phyloP scores from a whole-genome alignment of 768 basidiomycete species.

The Boletus pseudo-olivaceus region DNA sequence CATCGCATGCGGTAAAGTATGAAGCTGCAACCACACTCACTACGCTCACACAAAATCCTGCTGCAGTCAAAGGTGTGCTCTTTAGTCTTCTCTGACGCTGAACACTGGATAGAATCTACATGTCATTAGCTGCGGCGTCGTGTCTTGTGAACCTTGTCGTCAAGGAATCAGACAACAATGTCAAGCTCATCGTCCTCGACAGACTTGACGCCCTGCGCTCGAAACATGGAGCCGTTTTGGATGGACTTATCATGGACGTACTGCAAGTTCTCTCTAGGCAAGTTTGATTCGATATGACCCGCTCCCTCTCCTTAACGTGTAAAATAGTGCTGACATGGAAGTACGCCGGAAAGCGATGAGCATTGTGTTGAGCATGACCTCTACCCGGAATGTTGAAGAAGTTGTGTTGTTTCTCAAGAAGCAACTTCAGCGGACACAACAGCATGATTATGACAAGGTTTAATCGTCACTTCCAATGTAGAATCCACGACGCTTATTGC shows the following conservation, averaged over 20 bases:
- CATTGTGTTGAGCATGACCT: conserved; percentile 90
- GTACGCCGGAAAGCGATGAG: conserved; percentile 88
- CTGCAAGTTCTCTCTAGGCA: conserved; percentile 85
- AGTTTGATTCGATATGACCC: not conserved
- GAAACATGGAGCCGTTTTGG: conserved; percentile 85
- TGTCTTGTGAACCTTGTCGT: conserved; percentile 84
- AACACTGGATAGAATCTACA: conserved; percentile 1
- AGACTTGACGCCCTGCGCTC: conserved; percentile 78
- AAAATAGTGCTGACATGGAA: conserved; percentile 84
- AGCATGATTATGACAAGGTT: conserved; percentile 91
- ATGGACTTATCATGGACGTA: conserved; percentile 93
- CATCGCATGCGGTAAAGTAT: conserved; percentile 94
- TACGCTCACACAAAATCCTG: conserved; percentile 89
- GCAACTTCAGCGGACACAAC: conserved; percentile 90
- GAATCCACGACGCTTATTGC: not conserved
- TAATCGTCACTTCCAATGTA: not conserved
- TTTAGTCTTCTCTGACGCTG: not conserved
- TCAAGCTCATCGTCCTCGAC: conserved; percentile 95
- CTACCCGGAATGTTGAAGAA: conserved; percentile 93
- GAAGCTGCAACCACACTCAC: conserved; percentile 96
- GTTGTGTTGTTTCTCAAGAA: conserved; percentile 97
- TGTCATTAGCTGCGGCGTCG: conserved; percentile 71
- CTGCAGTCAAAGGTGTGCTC: conserved; percentile 83
- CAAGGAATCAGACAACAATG: conserved; percentile 98
- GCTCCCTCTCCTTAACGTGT: not conserved